Evolutionary conservation across 306 rosid species (phyloP), one percentile per base, ranked within the genome.

Genomic region (Trichosanthes truncata): DNA sequence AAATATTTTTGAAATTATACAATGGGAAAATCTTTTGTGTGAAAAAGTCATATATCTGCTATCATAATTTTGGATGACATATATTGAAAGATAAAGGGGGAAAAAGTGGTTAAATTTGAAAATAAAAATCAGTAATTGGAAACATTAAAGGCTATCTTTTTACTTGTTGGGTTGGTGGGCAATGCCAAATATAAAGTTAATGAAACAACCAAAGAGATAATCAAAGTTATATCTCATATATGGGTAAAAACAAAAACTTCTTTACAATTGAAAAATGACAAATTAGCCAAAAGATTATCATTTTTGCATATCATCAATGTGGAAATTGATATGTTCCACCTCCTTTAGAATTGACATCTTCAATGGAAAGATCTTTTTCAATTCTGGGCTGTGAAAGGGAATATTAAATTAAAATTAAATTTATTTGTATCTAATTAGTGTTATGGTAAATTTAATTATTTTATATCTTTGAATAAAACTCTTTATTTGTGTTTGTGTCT

Each of bases 231-330:
- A 66, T 66, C 26, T 62, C 41, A 62, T 5, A 29, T 13, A 29
- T 62, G 21, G 69, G 41, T 62, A 62, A 14, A 2, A 66, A 66
- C 73, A 66, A 66, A 36, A 17, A 33, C 26, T 66, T 66, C 48
- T 35, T 66, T 66, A 66, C 73, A 66, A 33, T 36, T 66, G 26
- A 36, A 66, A 66, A 66, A 66, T 35, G 73, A 66, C 73, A 66
- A 66, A 66, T 66, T 36, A 36, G 26, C 74, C 46, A 15, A 66
- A 66, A 31, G 2, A 66, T 66, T 38, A 35, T 65, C 72, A 33
- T 65, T 65, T 12, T 65, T 65, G 23, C 40, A 33, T 63, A 29
- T 33, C 72, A 65, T 35, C 38, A 29, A 26, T 65, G 72, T 65
- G 72, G 43, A 31, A 31, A 3, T 62, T 31, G 69, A 62, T 62